Conservation (phyloP, 2,329 filamentous ascomycete species). For the Claviceps sp. region DNA sequence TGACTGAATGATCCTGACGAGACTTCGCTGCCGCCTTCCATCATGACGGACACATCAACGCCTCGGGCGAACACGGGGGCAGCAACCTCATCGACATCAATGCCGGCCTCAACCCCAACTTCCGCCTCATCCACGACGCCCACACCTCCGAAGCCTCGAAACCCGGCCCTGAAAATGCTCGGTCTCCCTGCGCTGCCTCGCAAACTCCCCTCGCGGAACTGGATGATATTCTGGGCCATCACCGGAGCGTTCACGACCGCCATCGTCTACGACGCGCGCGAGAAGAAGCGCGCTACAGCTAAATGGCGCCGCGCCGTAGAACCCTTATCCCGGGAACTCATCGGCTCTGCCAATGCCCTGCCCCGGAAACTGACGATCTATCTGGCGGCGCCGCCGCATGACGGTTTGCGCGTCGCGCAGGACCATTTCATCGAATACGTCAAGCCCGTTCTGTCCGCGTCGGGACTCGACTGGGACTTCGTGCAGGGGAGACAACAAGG, state of each 20-base stretch:
- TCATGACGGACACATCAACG: background rate
- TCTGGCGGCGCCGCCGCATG: conserved; percentile 72
- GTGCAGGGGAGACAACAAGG: conserved; percentile 84
- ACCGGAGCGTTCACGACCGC: conserved; percentile 65
- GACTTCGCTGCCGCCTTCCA: background rate
- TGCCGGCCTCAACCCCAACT: conserved; percentile 8
- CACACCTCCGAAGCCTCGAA: conserved; percentile 33
- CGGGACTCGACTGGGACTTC: conserved; percentile 90
- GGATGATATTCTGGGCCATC: conserved; percentile 86
- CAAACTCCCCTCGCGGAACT: conserved; percentile 87
- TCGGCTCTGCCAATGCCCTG: conserved; percentile 55
- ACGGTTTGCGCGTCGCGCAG: conserved; percentile 70
- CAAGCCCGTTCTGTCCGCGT: conserved; percentile 81
- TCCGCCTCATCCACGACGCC: conserved; percentile 14
- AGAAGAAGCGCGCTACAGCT: conserved; percentile 72
- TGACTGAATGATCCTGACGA: background rate
- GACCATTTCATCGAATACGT: conserved; percentile 95
- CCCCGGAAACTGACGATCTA: conserved; percentile 78
- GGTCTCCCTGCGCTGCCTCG: conserved; percentile 73
- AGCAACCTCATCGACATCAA: conserved; percentile 1
- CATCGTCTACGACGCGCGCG: conserved; percentile 80
- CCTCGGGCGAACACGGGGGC: conserved; percentile 1
- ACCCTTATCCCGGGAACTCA: conserved; percentile 64
- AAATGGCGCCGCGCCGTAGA: conserved; percentile 81
- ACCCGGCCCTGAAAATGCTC: conserved; percentile 65